phyloP scores from a whole-genome alignment of 768 basidiomycete genomes.

The Rubroboletus pulcherrimus region DNA sequence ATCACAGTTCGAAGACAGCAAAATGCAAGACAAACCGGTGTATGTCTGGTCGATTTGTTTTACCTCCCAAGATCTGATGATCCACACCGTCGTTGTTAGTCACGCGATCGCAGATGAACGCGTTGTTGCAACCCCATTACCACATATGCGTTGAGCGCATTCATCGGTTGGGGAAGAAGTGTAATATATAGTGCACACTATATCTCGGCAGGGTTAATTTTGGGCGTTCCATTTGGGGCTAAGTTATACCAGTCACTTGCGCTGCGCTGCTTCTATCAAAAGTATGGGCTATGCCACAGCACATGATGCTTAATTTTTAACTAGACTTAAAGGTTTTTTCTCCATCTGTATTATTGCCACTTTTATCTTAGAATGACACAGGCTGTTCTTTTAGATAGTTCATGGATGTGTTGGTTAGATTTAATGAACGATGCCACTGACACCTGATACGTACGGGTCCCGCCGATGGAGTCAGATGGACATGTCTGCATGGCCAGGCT shows the following conservation, averaged over 20 bases:
- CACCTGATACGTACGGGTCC: slow-evolving; percentile 7
- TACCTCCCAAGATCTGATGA: slow-evolving; percentile 10
- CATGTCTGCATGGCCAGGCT: not conserved
- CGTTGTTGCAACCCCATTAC: slow-evolving; percentile 3
- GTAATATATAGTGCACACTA: slow-evolving; percentile 15
- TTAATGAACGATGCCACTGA: slow-evolving; percentile 10
- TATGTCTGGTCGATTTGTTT: slow-evolving; percentile 5
- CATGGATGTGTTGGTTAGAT: slow-evolving; percentile 1
- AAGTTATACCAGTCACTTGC: slow-evolving; percentile 26
- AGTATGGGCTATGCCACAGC: slow-evolving; percentile 21
- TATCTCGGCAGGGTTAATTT: slow-evolving; percentile 26
- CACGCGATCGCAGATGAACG: slow-evolving; percentile 30
- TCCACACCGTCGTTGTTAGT: slow-evolving; percentile 18
- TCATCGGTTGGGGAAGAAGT: slow-evolving; percentile 13
- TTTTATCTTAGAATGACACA: slow-evolving; percentile 9
- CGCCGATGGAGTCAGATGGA: slow-evolving; percentile 1
- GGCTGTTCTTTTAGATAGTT: slow-evolving; percentile 1
- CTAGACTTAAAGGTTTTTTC: slow-evolving; percentile 6
- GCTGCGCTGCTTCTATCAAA: slow-evolving; percentile 14
- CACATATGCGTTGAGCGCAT: slow-evolving; percentile 23
- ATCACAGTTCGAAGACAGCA: slow-evolving; percentile 33
- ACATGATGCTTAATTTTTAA: slow-evolving; percentile 11
- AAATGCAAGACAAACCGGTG: slow-evolving; percentile 19
- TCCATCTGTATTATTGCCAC: slow-evolving; percentile 12
- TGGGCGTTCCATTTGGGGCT: slow-evolving; percentile 17